Evolutionary conservation across 345 rosid genomes (phyloP), one percentile per base, ranked within the genome.

Genomic region (Lepidium didymum): DNA sequence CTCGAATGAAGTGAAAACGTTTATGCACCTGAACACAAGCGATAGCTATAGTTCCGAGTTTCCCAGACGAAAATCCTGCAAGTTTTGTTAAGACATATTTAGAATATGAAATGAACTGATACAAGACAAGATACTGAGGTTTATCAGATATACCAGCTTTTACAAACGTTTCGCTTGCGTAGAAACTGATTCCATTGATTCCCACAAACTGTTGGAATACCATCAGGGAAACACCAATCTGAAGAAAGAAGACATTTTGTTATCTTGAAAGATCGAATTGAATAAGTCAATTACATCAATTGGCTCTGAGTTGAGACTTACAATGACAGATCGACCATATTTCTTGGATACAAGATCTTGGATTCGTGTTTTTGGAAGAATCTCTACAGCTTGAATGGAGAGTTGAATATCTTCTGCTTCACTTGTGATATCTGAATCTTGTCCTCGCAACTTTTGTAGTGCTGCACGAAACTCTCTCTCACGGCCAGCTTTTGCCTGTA

Each of bases 151-250:
- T 88, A 90, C 98, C 96, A 5, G 96, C 97, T 62, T 86, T 70
- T 16, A 78, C 91, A 79, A 93, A 90, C 12, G 87, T 90, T 80
- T 93, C 87, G 11, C 97, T 93, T 44, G 87, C 94, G 33, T 93
- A 90, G 78, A 93, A 93, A 44, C 84, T 77, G 1, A 93, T 69
- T 36, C 98, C 98, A 18, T 93, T 93, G 14, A 90, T 82, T 38
- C 98, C 98, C 52, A 74, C 85, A 53, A 85, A 85, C 63, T 93
- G 98, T 77, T 93, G 98, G 79, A 82, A 85, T 23, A 83, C 82
- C 98, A 93, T 90, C 51, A 93, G 70, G 31, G 89, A 87, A 46
- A 93, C 92, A 29, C 90, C 98, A 53, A 88, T 90, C 98, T 93
- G 64, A 54, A 75, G 56, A 44, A 58, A 35, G 41, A 61, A 51